Evolutionary conservation across 148 eudicot genomes (phyloP).

Genomic region (Talinum fruticosum): DNA sequence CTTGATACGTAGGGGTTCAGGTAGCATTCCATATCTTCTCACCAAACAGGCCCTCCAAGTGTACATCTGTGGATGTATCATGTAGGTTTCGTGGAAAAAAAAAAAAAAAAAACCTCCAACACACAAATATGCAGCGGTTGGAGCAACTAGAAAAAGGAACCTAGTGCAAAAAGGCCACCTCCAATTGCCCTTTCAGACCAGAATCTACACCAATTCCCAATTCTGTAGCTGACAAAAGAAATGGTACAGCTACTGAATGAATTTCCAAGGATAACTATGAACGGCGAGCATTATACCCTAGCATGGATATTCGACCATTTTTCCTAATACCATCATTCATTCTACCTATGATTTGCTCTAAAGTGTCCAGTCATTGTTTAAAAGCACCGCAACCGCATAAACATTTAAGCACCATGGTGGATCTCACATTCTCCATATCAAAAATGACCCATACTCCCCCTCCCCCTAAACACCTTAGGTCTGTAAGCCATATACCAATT

Average conservation of each 20-base stretch:
- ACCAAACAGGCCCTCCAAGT: no score
- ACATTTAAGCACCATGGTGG: neutral
- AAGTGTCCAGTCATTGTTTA: neutral
- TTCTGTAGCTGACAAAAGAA: neutral
- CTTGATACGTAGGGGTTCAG: no score
- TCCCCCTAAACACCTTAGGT: no score
- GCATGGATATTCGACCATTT: neutral
- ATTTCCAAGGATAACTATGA: neutral
- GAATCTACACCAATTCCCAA: neutral
- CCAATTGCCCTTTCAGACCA: neutral
- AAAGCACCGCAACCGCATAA: neutral
- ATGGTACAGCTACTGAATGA: neutral
- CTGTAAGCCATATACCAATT: neutral
- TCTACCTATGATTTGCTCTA: no score
- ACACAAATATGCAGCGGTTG: neutral
- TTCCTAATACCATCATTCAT: no score
- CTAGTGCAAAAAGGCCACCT: neutral
- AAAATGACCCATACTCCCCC: no score
- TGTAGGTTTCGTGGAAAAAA: neutral
- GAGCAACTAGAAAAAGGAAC: neutral
- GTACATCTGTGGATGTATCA: no score
- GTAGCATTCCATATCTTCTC: no score
- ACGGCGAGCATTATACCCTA: neutral
- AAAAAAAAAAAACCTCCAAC: neutral
- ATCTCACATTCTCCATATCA: neutral